Base-by-base conservation (phyloP, 129 eudicot species). In the Lactuca saligna region DNA sequence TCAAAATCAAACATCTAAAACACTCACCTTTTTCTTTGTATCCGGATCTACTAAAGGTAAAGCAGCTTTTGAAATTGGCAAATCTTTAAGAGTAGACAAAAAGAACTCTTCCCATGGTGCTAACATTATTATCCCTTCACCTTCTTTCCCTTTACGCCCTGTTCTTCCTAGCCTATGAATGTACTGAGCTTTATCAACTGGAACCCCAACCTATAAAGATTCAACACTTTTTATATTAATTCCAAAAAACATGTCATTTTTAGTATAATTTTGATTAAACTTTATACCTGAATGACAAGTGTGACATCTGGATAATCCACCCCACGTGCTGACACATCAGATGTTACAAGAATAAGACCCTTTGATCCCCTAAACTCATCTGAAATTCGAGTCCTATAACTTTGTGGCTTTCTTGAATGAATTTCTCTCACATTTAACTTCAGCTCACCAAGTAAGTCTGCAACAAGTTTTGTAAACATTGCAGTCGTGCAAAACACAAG, bases 271-370 rank as follows among this genome's bases (percentile, higher is more conserved):
- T 8, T 50, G 20, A 2, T 0, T 3, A 64, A 48, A 13, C 49
- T 34, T 34, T 44, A 29, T 72, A 87, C 99, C 99, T 94, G 99
- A 66, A 94, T 63, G 59, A 94, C 99, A 5, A 90, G 87, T 17
- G 97, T 87, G 63, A 94, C 99, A 69, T 94, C 99, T n/a, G 99
- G 99, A 80, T 94, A 94, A 79, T 94, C 97, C 13, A 94, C 97
- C 59, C 99, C 99, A 64, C 99, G 99, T 8, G 99, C 99, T 64
- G 99, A 94, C 11, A 94, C 99, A 72, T 94, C 99, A 60, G 99
- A 94, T n/a, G 99, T 85, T 34, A 94, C 97, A 32, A 94, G 89
- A 67, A 94, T 90, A 57, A 94, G 91, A 58, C 96, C 93, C 73
- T 85, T 94, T 55, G 99, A 94, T 81, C 73, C 83, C 39, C 99